These are phyloP conservation scores for Trichophyton mentagrophytes DNA, from an alignment of 2,329 filamentous ascomycete species.

Conservation along the genomic window DNA sequence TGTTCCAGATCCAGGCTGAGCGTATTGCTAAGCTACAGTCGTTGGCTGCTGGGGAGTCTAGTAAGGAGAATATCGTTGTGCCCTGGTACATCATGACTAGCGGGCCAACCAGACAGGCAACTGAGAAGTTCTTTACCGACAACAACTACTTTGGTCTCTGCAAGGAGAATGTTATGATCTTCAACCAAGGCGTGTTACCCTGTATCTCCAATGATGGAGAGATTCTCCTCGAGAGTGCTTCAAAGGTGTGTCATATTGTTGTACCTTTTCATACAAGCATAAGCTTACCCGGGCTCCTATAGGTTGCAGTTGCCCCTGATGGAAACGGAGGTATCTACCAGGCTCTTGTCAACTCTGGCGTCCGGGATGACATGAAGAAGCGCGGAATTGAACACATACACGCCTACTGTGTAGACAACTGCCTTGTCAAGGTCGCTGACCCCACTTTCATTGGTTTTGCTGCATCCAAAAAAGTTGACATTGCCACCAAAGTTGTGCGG, in stretches of 20 bases:
- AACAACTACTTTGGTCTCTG: conserved; percentile 83
- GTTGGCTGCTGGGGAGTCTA: conserved; percentile 59
- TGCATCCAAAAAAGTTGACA: conserved; percentile 76
- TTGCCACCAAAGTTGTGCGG: conserved; percentile 97
- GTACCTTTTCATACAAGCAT: conserved; percentile 1
- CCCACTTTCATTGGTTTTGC: conserved; percentile 91
- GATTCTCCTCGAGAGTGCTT: conserved; percentile 84
- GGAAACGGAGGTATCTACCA: conserved; percentile 96
- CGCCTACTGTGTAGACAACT: conserved; percentile 98
- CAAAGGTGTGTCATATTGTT: conserved; percentile 42
- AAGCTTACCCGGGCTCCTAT: conserved; percentile 7
- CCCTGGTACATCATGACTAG: conserved; percentile 99
- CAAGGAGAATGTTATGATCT: conserved; percentile 76
- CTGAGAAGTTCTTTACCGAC: conserved; percentile 84
- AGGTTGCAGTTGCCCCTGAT: conserved; percentile 85
- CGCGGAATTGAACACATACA: conserved; percentile 91
- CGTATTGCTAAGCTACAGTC: conserved; percentile 76
- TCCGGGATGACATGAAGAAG: conserved; percentile 75
- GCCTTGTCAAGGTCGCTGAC: conserved; percentile 96
- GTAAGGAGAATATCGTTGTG: conserved; percentile 50
- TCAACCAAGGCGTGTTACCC: conserved; percentile 91
- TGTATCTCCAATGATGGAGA: conserved; percentile 97
- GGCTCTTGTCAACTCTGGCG: conserved; percentile 66
- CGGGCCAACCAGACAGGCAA: conserved; percentile 79
- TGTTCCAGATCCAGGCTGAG: conserved; percentile 97